A percentile compares a stretch with the other conserved stretches of the same genome.
phyloP scores from a whole-genome alignment of 108 stramenopile species.

The Skeletonema marinoi region DNA sequence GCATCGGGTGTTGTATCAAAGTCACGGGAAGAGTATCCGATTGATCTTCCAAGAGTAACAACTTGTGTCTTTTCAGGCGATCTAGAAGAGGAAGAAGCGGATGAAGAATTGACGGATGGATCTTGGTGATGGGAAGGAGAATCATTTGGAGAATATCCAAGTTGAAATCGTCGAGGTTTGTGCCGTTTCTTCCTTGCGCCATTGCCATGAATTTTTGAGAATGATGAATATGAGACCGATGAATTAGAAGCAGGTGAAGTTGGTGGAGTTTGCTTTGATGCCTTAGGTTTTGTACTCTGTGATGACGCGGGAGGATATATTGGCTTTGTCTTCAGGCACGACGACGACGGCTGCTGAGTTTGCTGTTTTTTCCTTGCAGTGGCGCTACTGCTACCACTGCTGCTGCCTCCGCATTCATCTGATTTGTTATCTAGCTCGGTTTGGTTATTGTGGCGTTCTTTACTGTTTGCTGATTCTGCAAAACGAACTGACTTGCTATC shows the following conservation, averaged over 20 bases:
- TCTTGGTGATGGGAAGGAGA: slow-evolving; percentile 12
- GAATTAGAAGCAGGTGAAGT: not conserved
- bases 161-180: slow-evolving; percentile 4
- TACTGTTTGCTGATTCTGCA: not conserved
- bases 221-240: slow-evolving; percentile 5
- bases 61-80: not conserved
- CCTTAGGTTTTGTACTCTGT: not conserved
- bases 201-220: slow-evolving; percentile 9
- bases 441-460: not conserved
- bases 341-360: not conserved
- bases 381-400: not conserved
- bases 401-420: not conserved
- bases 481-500: slow-evolving; percentile 1
- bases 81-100: not conserved
- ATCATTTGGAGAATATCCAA: not conserved
- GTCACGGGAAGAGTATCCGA: not conserved
- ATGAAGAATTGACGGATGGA: not conserved
- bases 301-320: not conserved
- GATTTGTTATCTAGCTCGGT: not conserved
- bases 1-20: slow-evolving; percentile 7
- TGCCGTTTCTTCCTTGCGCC: slow-evolving; percentile 20
- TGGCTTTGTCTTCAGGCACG: not conserved
- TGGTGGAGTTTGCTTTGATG: not conserved
- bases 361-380: not conserved
- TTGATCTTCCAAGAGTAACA: not conserved